Base-by-base conservation (phyloP, 2,329 filamentous ascomycete genomes). In the Leptographium procerum region DNA sequence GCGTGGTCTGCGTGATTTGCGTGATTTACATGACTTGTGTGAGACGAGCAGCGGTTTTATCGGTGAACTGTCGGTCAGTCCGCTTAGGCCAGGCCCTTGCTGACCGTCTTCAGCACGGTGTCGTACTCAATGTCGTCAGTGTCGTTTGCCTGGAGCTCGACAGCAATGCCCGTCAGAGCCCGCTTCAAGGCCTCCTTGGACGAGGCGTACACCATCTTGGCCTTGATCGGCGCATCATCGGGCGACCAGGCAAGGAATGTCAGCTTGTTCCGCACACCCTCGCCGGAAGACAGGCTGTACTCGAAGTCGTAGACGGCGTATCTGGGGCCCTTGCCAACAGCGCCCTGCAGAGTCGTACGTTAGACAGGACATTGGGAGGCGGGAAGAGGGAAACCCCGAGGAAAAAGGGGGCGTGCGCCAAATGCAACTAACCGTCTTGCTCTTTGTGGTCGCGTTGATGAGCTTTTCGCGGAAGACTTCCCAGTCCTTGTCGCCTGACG, bases 151-250 rank as follows among this genome's bases (percentile, higher is more conserved):
- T 94, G 88, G 67, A 91, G 80, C 72, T 92, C 88, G 67, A 78
- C 76, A 61, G 86, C 86, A 66, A 92, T 76, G 63, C 88, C 88
- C 70, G 83, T 88, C 63, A 94, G 82, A 55, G 87, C 74, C 73
- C 86, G 85, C 82, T 91, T 92, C 66, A 94, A 81, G 61, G 87
- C 86, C 68, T 91, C 87, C 79, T 92, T 94, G 74, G 89, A 94
- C 56, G 89, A 88, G 67, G 88, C 87, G 80, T 92, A 94, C 73
- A 91, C 81, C 89, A 94, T 94, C 81, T 91, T 91, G 74, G 86
- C 81, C 88, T 86, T 86, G 74, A 91, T 80, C 65, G 81, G 77
- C 64, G 89, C 87, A 80, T 90, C 85, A 82, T 94, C 87, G 60
- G 87, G 87, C 64, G 86, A 87, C 87, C 87, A 91, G 66, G 84